Evolutionary conservation across 805 yeast species (phyloP).

Genomic region (Metschnikowia lunata): DNA sequence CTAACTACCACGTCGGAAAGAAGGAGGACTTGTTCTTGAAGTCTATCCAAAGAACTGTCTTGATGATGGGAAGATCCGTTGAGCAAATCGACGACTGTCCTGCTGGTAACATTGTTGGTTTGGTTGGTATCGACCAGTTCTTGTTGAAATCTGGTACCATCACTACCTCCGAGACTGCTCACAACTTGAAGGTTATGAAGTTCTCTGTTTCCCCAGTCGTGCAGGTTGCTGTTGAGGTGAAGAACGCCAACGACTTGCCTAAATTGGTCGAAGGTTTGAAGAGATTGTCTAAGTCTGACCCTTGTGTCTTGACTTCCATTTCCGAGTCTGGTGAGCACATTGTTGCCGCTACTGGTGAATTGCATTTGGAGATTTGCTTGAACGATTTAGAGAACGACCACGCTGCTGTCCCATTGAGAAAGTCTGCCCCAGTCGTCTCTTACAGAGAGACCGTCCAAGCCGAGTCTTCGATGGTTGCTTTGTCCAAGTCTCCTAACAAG

Average conservation of each 20-base stretch:
- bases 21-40: constrained; percentile 96
- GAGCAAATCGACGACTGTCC: constrained; percentile 99
- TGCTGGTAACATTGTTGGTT: constrained; percentile 99
- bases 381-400: constrained; percentile 95
- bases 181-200: constrained; percentile 99
- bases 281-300: constrained; percentile 99
- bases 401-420: constrained; percentile 98
- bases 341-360: constrained; percentile 99
- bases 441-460: constrained; percentile 97
- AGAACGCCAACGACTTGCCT: constrained; percentile 99
- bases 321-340: constrained; percentile 97
- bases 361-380: constrained; percentile 97
- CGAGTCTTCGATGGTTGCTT: constrained; percentile 92
- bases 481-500: constrained; percentile 99
- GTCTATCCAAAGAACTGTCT: constrained; percentile 97
- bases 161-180: constrained; percentile 94
- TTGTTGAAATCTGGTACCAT: constrained; percentile 98
- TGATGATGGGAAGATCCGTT: constrained; percentile 98
- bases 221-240: constrained; percentile 98
- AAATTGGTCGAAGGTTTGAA: constrained; percentile 99
- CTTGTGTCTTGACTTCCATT: constrained; percentile 90
- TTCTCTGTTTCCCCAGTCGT: constrained; percentile 99
- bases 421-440: constrained; percentile 96
- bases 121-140: constrained; percentile 99
- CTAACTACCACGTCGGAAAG: constrained; percentile 98